phyloP scores from a whole-genome alignment of 2,329 filamentous ascomycete genomes.

The Dactylellina parvicollis region DNA sequence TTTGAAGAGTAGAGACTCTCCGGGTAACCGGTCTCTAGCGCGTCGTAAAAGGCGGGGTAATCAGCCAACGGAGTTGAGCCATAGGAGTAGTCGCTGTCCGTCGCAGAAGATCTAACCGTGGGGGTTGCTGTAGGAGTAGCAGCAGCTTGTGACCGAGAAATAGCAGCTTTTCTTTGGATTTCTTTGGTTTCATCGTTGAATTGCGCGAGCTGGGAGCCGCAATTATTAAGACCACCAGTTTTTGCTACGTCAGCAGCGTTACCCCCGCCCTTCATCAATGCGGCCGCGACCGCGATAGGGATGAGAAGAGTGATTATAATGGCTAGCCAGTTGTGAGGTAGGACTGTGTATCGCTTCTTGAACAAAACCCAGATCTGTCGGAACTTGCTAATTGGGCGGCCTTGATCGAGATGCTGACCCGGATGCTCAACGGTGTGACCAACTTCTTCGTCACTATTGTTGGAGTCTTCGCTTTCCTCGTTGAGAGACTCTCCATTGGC shows the following conservation, averaged over 20 bases:
- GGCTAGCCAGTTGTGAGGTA: constrained; percentile 81
- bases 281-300: constrained; percentile 79
- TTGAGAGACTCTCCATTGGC: constrained; percentile 63
- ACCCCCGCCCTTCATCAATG: constrained; percentile 16
- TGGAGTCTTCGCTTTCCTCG: constrained; percentile 38
- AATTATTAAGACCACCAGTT: constrained; percentile 32
- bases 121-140: constrained; percentile 4
- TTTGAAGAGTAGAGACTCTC: not conserved
- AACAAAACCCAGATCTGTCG: constrained; percentile 80
- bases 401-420: constrained; percentile 69
- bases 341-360: constrained; percentile 78
- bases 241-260: constrained; percentile 38
- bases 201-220: not conserved
- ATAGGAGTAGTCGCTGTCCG: not conserved
- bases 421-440: constrained; percentile 10
- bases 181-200: constrained; percentile 8
- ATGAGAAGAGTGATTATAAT: constrained; percentile 78
- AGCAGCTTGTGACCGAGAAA: constrained; percentile 9
- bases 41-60: constrained; percentile 11
- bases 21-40: not conserved
- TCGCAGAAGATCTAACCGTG: constrained; percentile 2
- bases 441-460: constrained; percentile 70
- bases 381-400: constrained; percentile 74
- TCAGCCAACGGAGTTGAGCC: not conserved
- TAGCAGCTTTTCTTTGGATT: constrained; percentile 8